Evolutionary conservation across 306 rosid genomes (phyloP), one percentile per base, ranked within the genome.

Genomic region (Calophaca sinica): DNA sequence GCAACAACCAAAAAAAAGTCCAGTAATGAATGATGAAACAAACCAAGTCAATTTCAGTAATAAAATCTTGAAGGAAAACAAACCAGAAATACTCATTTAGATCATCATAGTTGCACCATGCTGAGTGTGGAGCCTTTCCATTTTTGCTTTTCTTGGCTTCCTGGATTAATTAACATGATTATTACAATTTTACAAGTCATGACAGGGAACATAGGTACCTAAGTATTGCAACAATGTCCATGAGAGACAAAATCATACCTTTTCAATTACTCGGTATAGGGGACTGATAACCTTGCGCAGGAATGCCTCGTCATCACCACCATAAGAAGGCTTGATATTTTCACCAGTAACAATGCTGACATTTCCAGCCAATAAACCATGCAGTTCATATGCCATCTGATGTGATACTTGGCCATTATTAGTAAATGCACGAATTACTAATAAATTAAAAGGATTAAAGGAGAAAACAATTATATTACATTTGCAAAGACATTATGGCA

Each of bases 341-440:
- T 94, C 99, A 77, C 99, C 99, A 44, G 99, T 94, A 57, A 94
- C 97, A 38, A 92, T 90, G 88, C 99, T 94, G 70, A 94, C 99
- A 86, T 94, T 90, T 81, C 99, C 99, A 82, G 99, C 99, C 92
- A 94, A 79, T 62, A 94, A 76, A 45, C 99, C 99, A 80, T 94
- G 96, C 49, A 94, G 90, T 83, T 94, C 99, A 79, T 90, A 88
- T 52, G 99, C 99, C 96, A 94, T 94, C 99, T 94, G 73, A 79
- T 67, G 57, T 71, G 74, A 70, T 72, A 51, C 66, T 58, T 55
- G 77, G 57, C 51, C 77, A 38, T 53, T 45, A 61, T 83, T 82
- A 74, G 79, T 79, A 51, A 75, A 59, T 12, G 44, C 72, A 69
- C 14, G 72, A 74, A 50, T 33, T 45, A 53, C 14, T 12, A 59